A percentile compares a stretch with the other conserved stretches of the same genome.
Evolutionary conservation across 1,284 basidiomycete species (phyloP).

Genomic region (Kwoniella shivajii): DNA sequence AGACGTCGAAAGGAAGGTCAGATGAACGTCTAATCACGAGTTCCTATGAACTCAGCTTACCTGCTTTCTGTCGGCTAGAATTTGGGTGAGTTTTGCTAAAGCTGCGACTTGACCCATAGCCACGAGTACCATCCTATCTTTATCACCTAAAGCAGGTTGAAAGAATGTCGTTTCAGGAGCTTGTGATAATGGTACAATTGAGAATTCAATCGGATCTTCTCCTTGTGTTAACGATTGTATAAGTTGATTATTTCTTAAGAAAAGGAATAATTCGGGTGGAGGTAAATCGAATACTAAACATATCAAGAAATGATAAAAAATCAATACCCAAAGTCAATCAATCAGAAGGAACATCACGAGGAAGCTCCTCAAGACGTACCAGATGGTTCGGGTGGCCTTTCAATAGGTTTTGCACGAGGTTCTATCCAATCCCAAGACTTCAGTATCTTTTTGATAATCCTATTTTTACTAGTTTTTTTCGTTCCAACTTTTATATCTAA

Average conservation of each 20-base stretch:
- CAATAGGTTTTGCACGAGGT: slow-evolving; percentile 8
- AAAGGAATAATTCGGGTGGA: slow-evolving; percentile 22
- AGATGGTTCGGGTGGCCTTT: background rate
- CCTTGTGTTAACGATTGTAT: slow-evolving; percentile 13
- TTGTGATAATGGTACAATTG: slow-evolving; percentile 12
- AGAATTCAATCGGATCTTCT: slow-evolving; percentile 9
- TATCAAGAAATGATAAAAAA: background rate
- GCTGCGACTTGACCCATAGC: slow-evolving; percentile 10
- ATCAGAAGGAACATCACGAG: background rate
- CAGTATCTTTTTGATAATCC: slow-evolving; percentile 13
- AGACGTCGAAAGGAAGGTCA: background rate
- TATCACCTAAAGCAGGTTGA: background rate
- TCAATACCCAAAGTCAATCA: background rate
- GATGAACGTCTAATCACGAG: background rate
- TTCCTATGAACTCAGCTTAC: slow-evolving; percentile 1
- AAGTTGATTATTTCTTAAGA: slow-evolving; percentile 18
- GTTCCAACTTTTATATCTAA: background rate
- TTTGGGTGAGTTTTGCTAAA: background rate
- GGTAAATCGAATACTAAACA: slow-evolving; percentile 21
- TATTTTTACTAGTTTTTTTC: slow-evolving; percentile 5
- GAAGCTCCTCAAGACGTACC: background rate
- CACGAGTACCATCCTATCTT: slow-evolving; percentile 11
- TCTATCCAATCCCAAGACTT: slow-evolving; percentile 17
- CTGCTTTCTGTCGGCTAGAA: slow-evolving; percentile 7
- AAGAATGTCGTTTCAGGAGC: background rate